Evolutionary conservation across 2,329 filamentous ascomycete species (phyloP), one percentile per base, ranked within the genome.

Genomic region (Sarocladiaceae sp.): DNA sequence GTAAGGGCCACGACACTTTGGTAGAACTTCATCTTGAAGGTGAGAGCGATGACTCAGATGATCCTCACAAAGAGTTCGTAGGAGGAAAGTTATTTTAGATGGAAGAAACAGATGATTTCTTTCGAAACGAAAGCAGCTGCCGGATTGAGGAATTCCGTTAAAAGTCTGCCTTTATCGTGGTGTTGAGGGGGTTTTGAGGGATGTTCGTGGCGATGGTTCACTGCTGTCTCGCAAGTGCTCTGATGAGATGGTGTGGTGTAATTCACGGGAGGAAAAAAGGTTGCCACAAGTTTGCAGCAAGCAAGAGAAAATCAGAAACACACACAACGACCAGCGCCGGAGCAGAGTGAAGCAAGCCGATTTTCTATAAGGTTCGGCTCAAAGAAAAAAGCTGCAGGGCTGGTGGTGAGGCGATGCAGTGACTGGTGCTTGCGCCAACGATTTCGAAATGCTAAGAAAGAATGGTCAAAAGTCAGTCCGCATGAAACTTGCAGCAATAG

Each of bases 1-100:
- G 68, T 59, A 44, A 57, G 59, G 6, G 59, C 59, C 29, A 59
- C 63, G 11, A 63, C 49, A 35, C 58, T 58, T 52, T 56, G 60
- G 18, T 54, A 25, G 40, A 65, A 60, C 52, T 57, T 60, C 62
- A 66, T 65, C 29, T 1, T 53, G 56, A 48, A n/a, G n/a, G n/a
- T n/a, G n/a, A n/a, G n/a, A n/a, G n/a, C n/a, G n/a, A n/a, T n/a
- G n/a, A n/a, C n/a, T n/a, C n/a, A n/a, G n/a, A n/a, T n/a, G n/a
- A n/a, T n/a, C n/a, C n/a, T n/a, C n/a, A n/a, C n/a, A n/a, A n/a
- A n/a, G n/a, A n/a, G n/a, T n/a, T n/a, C n/a, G n/a, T n/a, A n/a
- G n/a, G n/a, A n/a, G n/a, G n/a, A n/a, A n/a, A 40, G 20, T 22
- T 22, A 15, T 23, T 20, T 22, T 44, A 8, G 20, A 28, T 26